These are phyloP conservation scores for Vanderwaltozyma yarrowii DNA, from an alignment of 805 yeast species.

Conservation along the genomic window DNA sequence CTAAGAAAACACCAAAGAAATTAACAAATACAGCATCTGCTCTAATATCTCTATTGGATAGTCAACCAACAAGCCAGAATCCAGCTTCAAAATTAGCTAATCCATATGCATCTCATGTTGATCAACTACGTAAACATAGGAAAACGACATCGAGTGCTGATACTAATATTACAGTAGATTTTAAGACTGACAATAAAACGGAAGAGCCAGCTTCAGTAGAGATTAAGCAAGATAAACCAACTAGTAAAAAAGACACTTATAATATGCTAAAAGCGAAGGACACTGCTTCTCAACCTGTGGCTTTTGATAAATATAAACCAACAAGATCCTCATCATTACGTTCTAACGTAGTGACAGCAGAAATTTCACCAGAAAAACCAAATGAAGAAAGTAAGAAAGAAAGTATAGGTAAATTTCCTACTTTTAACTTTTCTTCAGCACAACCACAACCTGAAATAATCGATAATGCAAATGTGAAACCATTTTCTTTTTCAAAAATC, in stretches of 20 bases:
- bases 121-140: slow-evolving; percentile 1
- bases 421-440: no score
- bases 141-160: slow-evolving; percentile 1
- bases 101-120: slow-evolving; percentile 31
- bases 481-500: background rate
- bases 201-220: background rate
- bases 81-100: slow-evolving; percentile 27
- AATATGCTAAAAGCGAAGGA: background rate
- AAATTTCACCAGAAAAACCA: slow-evolving; percentile 7
- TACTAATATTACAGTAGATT: background rate
- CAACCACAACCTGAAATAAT: no score
- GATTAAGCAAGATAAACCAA: background rate
- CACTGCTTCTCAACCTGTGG: background rate
- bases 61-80: slow-evolving; percentile 8
- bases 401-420: background rate
- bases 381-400: slow-evolving; percentile 1
- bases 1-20: slow-evolving; percentile 13
- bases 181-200: background rate
- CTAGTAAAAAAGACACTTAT: slow-evolving; percentile 1
- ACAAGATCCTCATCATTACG: slow-evolving; percentile 31
- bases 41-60: slow-evolving; percentile 35
- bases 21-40: slow-evolving; percentile 42
- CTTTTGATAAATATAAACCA: slow-evolving; percentile 28
- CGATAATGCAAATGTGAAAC: background rate
- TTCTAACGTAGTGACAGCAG: slow-evolving; percentile 21